Evolutionary conservation across 129 eudicot genomes (phyloP).

Genomic region (carrot (Daucus carota)): DH1_v3.0 NC_030381.2:51456501-51457000

Average conservation of each 20-base stretch:
- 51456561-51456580: background rate
- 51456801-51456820: background rate
- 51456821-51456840: background rate
- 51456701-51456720: constrained; percentile 38
- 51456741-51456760: background rate
- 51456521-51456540: background rate
- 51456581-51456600: background rate
- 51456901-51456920: background rate
- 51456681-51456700: constrained; percentile 50
- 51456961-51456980: background rate
- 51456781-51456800: background rate
- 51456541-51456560: background rate
- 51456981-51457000: background rate
- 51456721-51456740: constrained; percentile 27
- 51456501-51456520: background rate
- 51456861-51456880: background rate
- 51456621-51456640: background rate
- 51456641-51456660: background rate
- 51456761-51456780: background rate
- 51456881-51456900: background rate
- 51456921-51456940: background rate
- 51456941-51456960: background rate
- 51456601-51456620: background rate
- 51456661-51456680: constrained; percentile 51
- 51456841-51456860: background rate